Base-by-base conservation (phyloP, 1,284 basidiomycete genomes). In the Pisolithus thermaeus region DNA sequence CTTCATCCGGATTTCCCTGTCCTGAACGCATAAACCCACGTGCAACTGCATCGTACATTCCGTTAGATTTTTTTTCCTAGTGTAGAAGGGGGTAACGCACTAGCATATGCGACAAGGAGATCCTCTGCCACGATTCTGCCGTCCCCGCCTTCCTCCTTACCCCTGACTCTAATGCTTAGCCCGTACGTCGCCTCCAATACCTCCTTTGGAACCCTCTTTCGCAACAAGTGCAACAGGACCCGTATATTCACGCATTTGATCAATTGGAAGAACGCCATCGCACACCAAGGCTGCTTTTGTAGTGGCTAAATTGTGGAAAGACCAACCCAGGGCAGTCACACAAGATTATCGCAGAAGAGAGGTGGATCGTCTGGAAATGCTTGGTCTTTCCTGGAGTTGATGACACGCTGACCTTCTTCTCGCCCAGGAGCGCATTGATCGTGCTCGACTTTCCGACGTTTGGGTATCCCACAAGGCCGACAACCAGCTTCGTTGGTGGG, bases 251-350 rank as follows among this genome's bases (percentile, higher is more conserved):
- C 92, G 80, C 80, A 99, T 85, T 68, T 99, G 97, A 69, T 99
- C 97, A 62, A 99, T 99, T 1, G 96, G 97, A 49, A 99, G 71
- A 2, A 99, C 94, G 56, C 97, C 97, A 65, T 99, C 95, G 59
- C 94, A 97, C 23, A 99, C 90, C 51, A 99, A 76, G 56, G 96
- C 94, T 5, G 96, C 97, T 63, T 92, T 92, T 3, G 93, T 97
- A 35, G 90, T 92, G 6, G 95, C 90, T n/a, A 68, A 99, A 99
- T 63, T 99, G 97, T 6, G 97, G 97, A 68, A 99, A 99, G 16
- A 99, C 97, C 27, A 99, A 77, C 73, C 97, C 97, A 12, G 97
- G 97, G 73, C 97, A 99, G 74, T 99, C 97, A 63, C 96, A 99
- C n/a, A 99, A 80, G 12, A 91, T 78, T 46, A 98, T 89, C 3